Percentiles rank a stretch among this genome's conserved stretches.
Conservation (phyloP, 192 early-diverging fungal genomes). For the Linnemannia schmuckeri region DNA sequence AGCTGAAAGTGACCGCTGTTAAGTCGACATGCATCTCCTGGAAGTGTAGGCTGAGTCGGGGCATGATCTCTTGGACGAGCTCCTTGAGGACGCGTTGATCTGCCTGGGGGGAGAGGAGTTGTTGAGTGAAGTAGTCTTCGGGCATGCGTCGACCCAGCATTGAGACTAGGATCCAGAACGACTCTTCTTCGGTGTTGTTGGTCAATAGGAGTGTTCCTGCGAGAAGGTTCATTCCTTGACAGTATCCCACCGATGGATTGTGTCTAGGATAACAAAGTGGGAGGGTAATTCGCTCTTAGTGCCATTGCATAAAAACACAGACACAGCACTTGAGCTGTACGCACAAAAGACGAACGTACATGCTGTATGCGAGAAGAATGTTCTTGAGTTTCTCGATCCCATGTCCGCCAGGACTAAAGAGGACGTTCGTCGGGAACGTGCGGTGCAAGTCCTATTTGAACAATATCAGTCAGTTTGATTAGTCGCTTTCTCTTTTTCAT, state of each 20-base stretch:
- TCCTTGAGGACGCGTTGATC: constrained; percentile 68
- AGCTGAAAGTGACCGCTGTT: constrained; percentile 67
- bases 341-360: constrained; percentile 22
- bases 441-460: constrained; percentile 42
- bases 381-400: constrained; percentile 54
- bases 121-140: constrained; percentile 62
- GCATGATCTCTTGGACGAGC: constrained; percentile 63
- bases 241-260: constrained; percentile 65
- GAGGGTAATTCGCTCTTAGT: neutral
- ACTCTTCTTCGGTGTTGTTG: constrained; percentile 59
- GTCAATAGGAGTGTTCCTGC: constrained; percentile 63
- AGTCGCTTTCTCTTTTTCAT: neutral
- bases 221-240: constrained; percentile 72
- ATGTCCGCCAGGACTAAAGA: constrained; percentile 51
- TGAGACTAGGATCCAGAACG: constrained; percentile 61
- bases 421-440: constrained; percentile 51
- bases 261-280: constrained; percentile 5
- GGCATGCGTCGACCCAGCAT: constrained; percentile 65
- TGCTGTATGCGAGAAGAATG: constrained; percentile 49
- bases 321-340: too few relatives aligned
- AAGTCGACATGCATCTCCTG: constrained; percentile 58
- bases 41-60: constrained; percentile 60
- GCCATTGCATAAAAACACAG: neutral
- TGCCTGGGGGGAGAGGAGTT: constrained; percentile 61
- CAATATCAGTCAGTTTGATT: neutral